Percentiles rank a stretch among this genome's conserved stretches.
Conservation (phyloP, 164 flowering plant species). For the Chimonanthus salicifolius region DNA sequence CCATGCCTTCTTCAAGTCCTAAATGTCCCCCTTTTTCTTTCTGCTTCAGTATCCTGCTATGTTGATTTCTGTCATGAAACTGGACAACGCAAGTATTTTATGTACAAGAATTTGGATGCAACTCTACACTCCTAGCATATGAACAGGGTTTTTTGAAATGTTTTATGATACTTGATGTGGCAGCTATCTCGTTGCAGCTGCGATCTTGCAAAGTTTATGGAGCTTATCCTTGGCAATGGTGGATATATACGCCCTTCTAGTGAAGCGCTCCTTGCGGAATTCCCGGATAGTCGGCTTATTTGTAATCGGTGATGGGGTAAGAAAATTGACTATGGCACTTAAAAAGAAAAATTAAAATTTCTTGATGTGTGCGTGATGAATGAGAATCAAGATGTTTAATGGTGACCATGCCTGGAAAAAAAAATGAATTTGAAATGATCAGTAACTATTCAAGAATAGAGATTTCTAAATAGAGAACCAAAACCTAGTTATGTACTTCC, state of each 20-base stretch:
- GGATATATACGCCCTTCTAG: conserved; percentile 64
- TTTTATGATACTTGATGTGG: conserved; percentile 9
- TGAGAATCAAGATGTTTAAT: not conserved
- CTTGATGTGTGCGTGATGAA: not conserved
- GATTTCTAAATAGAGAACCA: too few species aligned
- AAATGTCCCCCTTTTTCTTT: not conserved
- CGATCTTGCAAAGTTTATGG: conserved; percentile 68
- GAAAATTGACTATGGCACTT: conserved; percentile 9
- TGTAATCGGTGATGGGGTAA: conserved; percentile 86
- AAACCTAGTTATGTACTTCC: too few species aligned
- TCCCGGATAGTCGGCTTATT: conserved; percentile 37
- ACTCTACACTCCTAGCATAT: too few species aligned
- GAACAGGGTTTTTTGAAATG: not conserved
- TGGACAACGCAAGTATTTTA: not conserved
- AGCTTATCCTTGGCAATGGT: conserved; percentile 56
- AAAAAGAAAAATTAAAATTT: not conserved
- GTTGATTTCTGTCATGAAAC: not conserved
- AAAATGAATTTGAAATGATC: not conserved
- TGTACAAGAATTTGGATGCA: not conserved
- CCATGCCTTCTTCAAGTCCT: not conserved
- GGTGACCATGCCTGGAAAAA: not conserved
- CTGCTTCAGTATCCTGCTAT: not conserved
- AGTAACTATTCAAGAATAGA: too few species aligned
- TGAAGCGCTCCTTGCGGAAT: conserved; percentile 58
- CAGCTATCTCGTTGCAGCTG: conserved; percentile 78